Percentiles rank a stretch among this genome's conserved stretches.
Evolutionary conservation across 768 basidiomycete genomes (phyloP).

Genomic region (Auricularia heimuer): DNA sequence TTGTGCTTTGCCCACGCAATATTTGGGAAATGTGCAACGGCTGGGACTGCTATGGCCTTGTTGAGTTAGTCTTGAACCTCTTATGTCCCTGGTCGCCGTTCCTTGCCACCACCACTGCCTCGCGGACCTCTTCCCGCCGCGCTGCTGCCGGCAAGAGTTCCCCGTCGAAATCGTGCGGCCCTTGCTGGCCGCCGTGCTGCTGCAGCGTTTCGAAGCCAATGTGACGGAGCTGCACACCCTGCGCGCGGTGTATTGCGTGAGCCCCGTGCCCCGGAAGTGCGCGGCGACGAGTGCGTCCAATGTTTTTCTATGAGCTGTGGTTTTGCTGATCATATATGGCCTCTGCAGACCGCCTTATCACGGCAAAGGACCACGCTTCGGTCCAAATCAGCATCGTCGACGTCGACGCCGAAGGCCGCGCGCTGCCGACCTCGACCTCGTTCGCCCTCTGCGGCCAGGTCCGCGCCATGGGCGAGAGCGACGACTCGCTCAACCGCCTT

Average conservation of each 20-base stretch:
- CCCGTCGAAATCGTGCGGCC: conserved; percentile 14
- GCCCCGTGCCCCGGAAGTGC: conserved; percentile 90
- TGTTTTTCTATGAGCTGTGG: not conserved
- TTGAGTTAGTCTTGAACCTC: too few relatives aligned
- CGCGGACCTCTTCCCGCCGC: conserved; percentile 42
- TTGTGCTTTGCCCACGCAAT: too few relatives aligned
- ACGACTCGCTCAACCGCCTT: conserved; percentile 93
- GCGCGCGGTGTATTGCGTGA: conserved; percentile 20
- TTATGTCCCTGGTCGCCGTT: too few relatives aligned
- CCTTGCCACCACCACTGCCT: not conserved
- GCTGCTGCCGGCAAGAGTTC: conserved; percentile 37
- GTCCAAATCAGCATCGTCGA: conserved; percentile 92
- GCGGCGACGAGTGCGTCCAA: conserved; percentile 80
- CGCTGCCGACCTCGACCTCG: conserved; percentile 68
- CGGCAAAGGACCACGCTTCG: conserved; percentile 97
- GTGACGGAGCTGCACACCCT: conserved; percentile 34
- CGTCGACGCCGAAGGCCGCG: conserved; percentile 83
- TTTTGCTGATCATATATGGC: not conserved
- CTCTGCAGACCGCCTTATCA: conserved; percentile 84
- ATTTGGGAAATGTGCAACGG: too few relatives aligned
- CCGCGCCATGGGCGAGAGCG: conserved; percentile 89
- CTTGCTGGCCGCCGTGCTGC: conserved; percentile 20
- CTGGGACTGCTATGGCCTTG: too few relatives aligned
- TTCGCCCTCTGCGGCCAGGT: conserved; percentile 94
- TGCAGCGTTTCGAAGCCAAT: conserved; percentile 29